These are phyloP conservation scores for Huiozyma sinensis DNA, from an alignment of 805 yeast species.

Conservation along the genomic window DNA sequence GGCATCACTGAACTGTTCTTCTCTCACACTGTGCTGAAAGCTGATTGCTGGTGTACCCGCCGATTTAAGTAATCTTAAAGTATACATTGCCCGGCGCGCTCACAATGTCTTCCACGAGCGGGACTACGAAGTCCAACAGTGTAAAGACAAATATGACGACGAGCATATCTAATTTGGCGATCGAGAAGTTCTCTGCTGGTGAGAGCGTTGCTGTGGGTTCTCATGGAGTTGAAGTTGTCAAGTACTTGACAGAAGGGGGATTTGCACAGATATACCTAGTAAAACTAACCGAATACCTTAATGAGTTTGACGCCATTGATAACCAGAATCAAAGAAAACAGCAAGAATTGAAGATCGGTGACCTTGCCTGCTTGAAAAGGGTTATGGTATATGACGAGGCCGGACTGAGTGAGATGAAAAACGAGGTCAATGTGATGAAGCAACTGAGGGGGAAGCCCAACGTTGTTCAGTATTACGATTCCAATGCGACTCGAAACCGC, in stretches of 20 bases:
- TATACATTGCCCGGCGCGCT: too few species aligned
- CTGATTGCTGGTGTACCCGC: too few species aligned
- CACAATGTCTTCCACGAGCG: slow-evolving; percentile 12
- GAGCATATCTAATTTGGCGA: slow-evolving; percentile 3
- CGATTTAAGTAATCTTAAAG: too few species aligned
- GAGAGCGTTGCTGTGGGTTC: slow-evolving; percentile 50
- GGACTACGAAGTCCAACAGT: slow-evolving; percentile 6
- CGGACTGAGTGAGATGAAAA: slow-evolving; percentile 53
- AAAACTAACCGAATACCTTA: slow-evolving; percentile 29
- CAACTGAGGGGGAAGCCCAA: slow-evolving; percentile 43
- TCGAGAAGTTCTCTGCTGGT: slow-evolving; percentile 30
- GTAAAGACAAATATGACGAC: slow-evolving; percentile 2
- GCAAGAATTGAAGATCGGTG: slow-evolving; percentile 32
- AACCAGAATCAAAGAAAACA: slow-evolving; percentile 7
- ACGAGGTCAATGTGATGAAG: slow-evolving; percentile 74
- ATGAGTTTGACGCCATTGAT: slow-evolving; percentile 12
- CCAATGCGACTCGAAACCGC: slow-evolving; percentile 52
- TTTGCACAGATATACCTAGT: slow-evolving; percentile 74
- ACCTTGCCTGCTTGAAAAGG: slow-evolving; percentile 58
- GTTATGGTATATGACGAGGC: slow-evolving; percentile 63
- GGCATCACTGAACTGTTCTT: too few species aligned
- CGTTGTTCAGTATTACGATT: slow-evolving; percentile 63
- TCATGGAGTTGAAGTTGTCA: slow-evolving; percentile 42
- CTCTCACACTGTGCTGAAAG: too few species aligned
- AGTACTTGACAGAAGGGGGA: slow-evolving; percentile 63